Evolutionary conservation across 495 filamentous ascomycete genomes (phyloP).

Genomic region (Xylaria flabelliformis): DNA sequence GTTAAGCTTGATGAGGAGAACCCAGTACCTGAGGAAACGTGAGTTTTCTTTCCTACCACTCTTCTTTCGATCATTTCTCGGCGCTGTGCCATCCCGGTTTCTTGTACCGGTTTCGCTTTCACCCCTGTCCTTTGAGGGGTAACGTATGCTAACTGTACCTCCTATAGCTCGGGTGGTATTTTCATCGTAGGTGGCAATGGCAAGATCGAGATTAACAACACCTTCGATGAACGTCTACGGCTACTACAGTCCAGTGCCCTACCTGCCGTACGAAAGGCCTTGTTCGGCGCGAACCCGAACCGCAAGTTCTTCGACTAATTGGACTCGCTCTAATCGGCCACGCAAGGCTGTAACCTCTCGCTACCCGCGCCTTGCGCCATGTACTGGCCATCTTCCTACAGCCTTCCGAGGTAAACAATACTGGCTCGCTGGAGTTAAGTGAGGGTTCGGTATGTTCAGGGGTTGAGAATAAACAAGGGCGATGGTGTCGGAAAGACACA

Average conservation of each 20-base stretch:
- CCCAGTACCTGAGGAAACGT: constrained; percentile 83
- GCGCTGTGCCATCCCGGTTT: not conserved
- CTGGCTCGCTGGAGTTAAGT: constrained; percentile 12
- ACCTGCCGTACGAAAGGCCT: constrained; percentile 78
- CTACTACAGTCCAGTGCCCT: constrained; percentile 83
- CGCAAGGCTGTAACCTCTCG: not conserved
- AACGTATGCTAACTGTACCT: not conserved
- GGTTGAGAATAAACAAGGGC: constrained; percentile 1
- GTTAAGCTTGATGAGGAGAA: constrained; percentile 76
- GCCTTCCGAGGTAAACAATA: not conserved
- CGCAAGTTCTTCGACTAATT: constrained; percentile 89
- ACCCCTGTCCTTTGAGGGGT: not conserved
- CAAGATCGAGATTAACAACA: constrained; percentile 99
- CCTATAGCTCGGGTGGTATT: constrained; percentile 78
- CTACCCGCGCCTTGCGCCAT: not conserved
- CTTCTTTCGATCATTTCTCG: not conserved
- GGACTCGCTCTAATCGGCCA: not conserved
- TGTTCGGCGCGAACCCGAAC: constrained; percentile 93
- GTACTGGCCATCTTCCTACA: not conserved
- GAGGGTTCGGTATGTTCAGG: not conserved
- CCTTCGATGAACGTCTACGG: constrained; percentile 87
- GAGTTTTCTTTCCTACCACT: constrained; percentile 48
- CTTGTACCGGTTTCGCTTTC: not conserved
- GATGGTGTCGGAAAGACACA: constrained; percentile 17
- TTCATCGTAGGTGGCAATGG: constrained; percentile 79